phyloP scores from a whole-genome alignment of 768 basidiomycete species.

The Tubosaeta brunneosetosa region DNA sequence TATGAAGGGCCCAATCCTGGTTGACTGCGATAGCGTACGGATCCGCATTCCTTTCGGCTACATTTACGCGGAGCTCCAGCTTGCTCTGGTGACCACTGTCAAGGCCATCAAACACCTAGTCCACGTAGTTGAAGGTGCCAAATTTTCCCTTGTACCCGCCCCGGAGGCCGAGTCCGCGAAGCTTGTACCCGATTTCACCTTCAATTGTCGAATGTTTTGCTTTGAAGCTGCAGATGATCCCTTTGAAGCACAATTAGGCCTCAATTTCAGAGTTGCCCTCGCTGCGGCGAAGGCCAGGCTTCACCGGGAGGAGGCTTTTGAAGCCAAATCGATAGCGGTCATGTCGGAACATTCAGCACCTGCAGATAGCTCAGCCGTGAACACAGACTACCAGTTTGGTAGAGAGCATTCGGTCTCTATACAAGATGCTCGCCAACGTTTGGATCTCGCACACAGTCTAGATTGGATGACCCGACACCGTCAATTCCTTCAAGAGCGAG shows the following conservation, averaged over 20 bases:
- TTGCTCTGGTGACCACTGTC: constrained; percentile 60
- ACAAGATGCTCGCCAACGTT: constrained; percentile 63
- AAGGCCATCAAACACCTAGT: constrained; percentile 74
- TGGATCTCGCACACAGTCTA: constrained; percentile 64
- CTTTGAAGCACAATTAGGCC: constrained; percentile 71
- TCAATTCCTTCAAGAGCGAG: constrained; percentile 43
- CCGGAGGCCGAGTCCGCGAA: constrained; percentile 76
- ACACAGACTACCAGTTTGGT: constrained; percentile 60
- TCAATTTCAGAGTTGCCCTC: constrained; percentile 69
- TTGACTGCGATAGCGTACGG: constrained; percentile 60
- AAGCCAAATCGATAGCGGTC: constrained; percentile 71
- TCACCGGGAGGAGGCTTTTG: constrained; percentile 77
- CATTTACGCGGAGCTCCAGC: constrained; percentile 67
- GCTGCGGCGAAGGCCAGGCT: constrained; percentile 66
- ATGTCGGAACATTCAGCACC: constrained; percentile 26
- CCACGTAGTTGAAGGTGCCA: constrained; percentile 47
- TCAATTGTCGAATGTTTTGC: constrained; percentile 58
- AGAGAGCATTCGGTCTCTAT: constrained; percentile 62
- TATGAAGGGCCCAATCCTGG: constrained; percentile 38
- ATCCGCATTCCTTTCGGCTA: constrained; percentile 81
- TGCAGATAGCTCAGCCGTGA: constrained; percentile 31
- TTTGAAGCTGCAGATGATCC: constrained; percentile 82
- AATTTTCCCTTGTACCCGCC: constrained; percentile 48
- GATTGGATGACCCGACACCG: constrained; percentile 65
- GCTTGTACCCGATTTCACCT: constrained; percentile 53